A percentile compares a stretch with the other conserved stretches of the same genome.
phyloP scores from a whole-genome alignment of 169 alveolate genomes.

The Toxoplasma gondii region DNA sequence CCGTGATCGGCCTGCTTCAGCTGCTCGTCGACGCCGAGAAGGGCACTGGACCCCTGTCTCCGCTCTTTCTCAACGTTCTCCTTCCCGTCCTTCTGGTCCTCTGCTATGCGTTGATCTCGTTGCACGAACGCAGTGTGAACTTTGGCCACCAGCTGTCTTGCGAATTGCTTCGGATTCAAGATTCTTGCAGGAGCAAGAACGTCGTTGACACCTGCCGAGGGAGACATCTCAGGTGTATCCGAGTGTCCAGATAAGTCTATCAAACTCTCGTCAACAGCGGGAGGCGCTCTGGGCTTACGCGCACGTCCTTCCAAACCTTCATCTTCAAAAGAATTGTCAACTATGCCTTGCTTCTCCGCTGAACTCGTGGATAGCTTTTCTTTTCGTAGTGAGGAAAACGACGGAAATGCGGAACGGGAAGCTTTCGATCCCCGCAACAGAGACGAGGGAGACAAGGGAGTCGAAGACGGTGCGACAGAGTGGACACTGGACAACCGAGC shows the following conservation, averaged over 20 bases:
- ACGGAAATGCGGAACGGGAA: background rate
- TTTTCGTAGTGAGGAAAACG: too few species aligned
- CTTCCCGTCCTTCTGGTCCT: background rate
- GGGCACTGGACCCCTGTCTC: background rate
- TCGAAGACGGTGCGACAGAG: background rate
- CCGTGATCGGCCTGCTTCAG: background rate
- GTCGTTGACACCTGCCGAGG: background rate
- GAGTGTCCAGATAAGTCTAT: too few species aligned
- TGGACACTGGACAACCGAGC: too few species aligned
- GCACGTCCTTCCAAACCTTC: background rate
- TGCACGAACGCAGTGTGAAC: constrained; percentile 4
- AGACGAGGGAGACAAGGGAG: background rate
- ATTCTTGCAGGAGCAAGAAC: background rate
- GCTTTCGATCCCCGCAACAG: background rate
- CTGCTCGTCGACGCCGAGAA: background rate
- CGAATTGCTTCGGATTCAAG: background rate
- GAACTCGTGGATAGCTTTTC: background rate
- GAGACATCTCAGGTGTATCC: too few species aligned
- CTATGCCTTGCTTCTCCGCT: background rate
- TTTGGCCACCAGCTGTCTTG: background rate
- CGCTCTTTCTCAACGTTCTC: background rate
- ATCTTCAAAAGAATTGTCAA: background rate
- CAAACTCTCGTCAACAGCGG: too few species aligned
- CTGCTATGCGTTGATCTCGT: background rate
- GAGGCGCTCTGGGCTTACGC: too few species aligned